A percentile compares a stretch with the other conserved stretches of the same genome.
These are phyloP conservation scores for Saturnispora gosingensis DNA, from an alignment of 805 yeast genomes.

Conservation along the genomic window DNA sequence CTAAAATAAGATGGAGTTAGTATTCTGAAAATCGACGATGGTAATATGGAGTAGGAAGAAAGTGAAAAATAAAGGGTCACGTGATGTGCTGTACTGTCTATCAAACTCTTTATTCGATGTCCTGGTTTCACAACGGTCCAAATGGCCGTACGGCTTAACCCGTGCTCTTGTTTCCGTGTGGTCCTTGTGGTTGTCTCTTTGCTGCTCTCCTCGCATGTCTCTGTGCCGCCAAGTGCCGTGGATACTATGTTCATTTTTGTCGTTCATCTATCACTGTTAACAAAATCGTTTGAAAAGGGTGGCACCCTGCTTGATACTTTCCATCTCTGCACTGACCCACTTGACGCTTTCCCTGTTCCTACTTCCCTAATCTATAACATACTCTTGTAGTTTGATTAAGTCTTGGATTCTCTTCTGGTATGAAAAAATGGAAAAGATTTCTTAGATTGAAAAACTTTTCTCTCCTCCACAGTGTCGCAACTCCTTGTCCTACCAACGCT, in stretches of 20 bases:
- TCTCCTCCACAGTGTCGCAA: not conserved
- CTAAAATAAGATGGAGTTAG: constrained; percentile 24
- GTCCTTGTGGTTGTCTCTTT: too few relatives aligned
- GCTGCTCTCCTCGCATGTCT: too few relatives aligned
- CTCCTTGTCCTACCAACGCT: not conserved
- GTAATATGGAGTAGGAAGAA: not conserved
- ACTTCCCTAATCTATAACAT: constrained; percentile 1
- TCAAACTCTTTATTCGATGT: too few relatives aligned
- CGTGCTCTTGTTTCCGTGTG: too few relatives aligned
- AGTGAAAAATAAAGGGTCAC: not conserved
- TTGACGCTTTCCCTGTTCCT: too few relatives aligned
- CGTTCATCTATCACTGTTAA: too few relatives aligned
- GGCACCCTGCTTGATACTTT: too few relatives aligned
- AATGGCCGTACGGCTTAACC: too few relatives aligned
- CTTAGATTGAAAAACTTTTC: not conserved
- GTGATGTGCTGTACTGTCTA: not conserved
- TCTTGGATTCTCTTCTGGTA: not conserved
- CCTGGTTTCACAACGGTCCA: too few relatives aligned
- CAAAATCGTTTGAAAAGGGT: too few relatives aligned
- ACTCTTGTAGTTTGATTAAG: constrained; percentile 8
- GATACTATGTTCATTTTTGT: too few relatives aligned
- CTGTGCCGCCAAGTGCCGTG: too few relatives aligned
- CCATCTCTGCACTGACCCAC: not conserved
- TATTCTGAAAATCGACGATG: not conserved
- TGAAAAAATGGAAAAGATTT: not conserved